Base-by-base conservation (phyloP, 1,139 yeast species). In the Chernovozyma aurita region DNA sequence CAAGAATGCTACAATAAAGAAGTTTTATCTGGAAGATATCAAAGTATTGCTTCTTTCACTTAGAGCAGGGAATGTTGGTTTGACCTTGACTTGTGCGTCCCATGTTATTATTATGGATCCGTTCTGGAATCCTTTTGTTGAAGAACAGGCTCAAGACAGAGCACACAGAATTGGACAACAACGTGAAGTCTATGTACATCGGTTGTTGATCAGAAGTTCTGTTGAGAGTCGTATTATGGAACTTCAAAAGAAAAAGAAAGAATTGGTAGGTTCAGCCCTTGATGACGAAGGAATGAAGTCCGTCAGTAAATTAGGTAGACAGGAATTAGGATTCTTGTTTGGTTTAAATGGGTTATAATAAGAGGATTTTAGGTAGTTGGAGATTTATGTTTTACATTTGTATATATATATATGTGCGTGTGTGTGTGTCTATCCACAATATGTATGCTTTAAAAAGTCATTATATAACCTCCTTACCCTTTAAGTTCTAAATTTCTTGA, bases 51-150 rank as follows among this genome's bases (percentile, higher is more conserved):
- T 90, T 34, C 70, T 87, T 18, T 85, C 95, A 0, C 71, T 90
- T 52, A 82, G 82, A 52, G 95, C 97, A 1, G 97, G 97, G 48
- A 88, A 86, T 55, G 92, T 88, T 12, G 97, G 97, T 5, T 69
- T 90, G 43, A 90, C 97, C 0, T 68, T 90, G 45, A 90, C 97
- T 0, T 85, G 95, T 62, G 97, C 97, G 0, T 84, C 87, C 29
- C 96, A 87, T 55, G 95, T 90, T 9, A 77, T 90, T 35, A 74
- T 90, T 11, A 74, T 86, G 69, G 97, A 90, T 55, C 97, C 97
- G 13, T 90, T 87, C 55, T 90, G 97, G 97, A 90, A 90, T 53
- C 97, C 97, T 1, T 90, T 74, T 57, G 95, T 90, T 3, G 97
- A 90, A 59, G 95, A 85, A 33, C 97, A 90, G 61, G 97, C 97